These are phyloP conservation scores for Neurospora sublineolata DNA, from an alignment of 495 filamentous ascomycete species.

Conservation along the genomic window DNA sequence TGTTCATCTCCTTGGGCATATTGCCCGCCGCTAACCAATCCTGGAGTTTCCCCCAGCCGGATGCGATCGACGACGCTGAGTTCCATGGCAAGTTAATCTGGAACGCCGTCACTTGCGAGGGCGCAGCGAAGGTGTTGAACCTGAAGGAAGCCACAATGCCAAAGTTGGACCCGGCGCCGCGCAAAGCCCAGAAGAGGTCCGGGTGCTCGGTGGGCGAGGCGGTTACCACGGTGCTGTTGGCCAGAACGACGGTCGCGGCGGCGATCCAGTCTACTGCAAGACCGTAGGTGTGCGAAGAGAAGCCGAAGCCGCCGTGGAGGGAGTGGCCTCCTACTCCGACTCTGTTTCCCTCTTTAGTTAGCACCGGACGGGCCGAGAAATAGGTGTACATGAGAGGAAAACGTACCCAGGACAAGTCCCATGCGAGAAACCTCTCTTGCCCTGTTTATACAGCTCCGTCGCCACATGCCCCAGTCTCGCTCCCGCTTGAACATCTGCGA, in stretches of 20 bases:
- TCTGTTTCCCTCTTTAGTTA: conserved; percentile 12
- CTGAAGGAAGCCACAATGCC: conserved; percentile 30
- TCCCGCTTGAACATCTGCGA: conserved; percentile 30
- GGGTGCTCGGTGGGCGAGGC: conserved; percentile 29
- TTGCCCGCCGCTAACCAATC: conserved; percentile 21
- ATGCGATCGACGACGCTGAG: conserved; percentile 21
- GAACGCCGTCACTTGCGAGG: conserved; percentile 12
- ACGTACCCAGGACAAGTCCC: conserved; percentile 35
- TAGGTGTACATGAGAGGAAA: neutral
- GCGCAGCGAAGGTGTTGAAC: conserved; percentile 31
- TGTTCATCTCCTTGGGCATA: conserved; percentile 34
- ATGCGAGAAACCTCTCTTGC: conserved; percentile 32
- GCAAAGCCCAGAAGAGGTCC: conserved; percentile 35
- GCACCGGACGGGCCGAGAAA: neutral
- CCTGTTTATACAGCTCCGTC: conserved; percentile 25
- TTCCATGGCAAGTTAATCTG: conserved; percentile 27
- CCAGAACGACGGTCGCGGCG: conserved; percentile 30
- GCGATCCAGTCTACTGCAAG: conserved; percentile 34
- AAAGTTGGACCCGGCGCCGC: conserved; percentile 32
- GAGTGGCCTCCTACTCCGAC: conserved; percentile 34
- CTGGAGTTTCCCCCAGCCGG: conserved; percentile 20
- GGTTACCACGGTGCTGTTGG: conserved; percentile 29
- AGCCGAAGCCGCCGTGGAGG: conserved; percentile 35
- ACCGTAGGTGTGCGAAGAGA: conserved; percentile 35
- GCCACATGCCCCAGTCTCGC: conserved; percentile 31